phyloP scores from a whole-genome alignment of 768 basidiomycete genomes.

The Solioccasus polychromus region DNA sequence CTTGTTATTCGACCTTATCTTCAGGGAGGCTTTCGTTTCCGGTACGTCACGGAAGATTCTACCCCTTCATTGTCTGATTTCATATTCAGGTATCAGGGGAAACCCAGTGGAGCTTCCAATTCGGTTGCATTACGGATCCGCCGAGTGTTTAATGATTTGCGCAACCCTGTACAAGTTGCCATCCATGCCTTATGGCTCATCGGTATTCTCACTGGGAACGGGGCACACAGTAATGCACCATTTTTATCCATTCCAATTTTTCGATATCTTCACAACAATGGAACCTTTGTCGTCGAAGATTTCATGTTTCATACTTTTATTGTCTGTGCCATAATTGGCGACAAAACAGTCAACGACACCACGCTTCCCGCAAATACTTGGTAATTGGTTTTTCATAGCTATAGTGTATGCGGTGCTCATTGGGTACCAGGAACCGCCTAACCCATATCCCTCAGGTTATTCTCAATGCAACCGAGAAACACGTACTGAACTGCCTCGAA shows the following conservation, averaged over 20 bases:
- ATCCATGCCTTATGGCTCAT: conserved; percentile 35
- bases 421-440: conserved; percentile 17
- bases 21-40: conserved; percentile 15
- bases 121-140: conserved; percentile 19
- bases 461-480: conserved; percentile 26
- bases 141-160: conserved; percentile 18
- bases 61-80: conserved; percentile 2
- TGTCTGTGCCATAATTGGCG: conserved; percentile 34
- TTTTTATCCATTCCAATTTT: conserved; percentile 32
- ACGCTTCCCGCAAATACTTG: conserved; percentile 30
- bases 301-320: conserved; percentile 36
- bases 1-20: conserved; percentile 24
- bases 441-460: conserved; percentile 19
- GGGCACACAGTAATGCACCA: conserved; percentile 10
- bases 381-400: conserved; percentile 14
- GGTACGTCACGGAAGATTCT: conserved; percentile 16
- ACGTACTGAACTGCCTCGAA: conserved; percentile 14
- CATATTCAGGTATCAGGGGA: conserved; percentile 17
- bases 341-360: conserved; percentile 33
- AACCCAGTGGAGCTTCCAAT: conserved; percentile 1
- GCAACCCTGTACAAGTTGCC: conserved; percentile 27
- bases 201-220: conserved; percentile 20
- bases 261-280: conserved; percentile 28
- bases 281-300: conserved; percentile 28
- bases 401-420: conserved; percentile 4